A percentile compares a stretch with the other conserved stretches of the same genome.
Conservation (phyloP, 177 flowering plant genomes). For the Telopea speciosissima region DNA sequence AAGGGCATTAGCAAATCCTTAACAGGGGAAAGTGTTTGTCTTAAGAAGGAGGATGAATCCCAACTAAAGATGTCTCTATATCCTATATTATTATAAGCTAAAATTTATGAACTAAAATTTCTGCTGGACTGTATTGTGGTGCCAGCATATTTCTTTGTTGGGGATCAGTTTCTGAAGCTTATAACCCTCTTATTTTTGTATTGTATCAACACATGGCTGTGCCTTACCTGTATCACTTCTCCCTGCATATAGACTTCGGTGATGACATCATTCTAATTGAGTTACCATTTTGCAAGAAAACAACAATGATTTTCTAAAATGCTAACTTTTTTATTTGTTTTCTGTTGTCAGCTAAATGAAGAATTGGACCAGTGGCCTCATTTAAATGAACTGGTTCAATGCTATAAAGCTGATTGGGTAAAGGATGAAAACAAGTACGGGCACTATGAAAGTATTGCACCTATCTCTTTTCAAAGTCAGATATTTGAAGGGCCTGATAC, state of each 20-base stretch:
- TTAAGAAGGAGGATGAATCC: too few relatives aligned
- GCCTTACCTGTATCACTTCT: background rate
- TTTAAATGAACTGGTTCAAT: slow-evolving; percentile 81
- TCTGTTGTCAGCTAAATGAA: slow-evolving; percentile 61
- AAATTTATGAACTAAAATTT: too few relatives aligned
- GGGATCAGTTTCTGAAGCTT: background rate
- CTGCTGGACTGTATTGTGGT: too few relatives aligned
- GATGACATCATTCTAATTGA: background rate
- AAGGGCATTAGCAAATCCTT: too few relatives aligned
- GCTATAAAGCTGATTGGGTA: slow-evolving; percentile 90
- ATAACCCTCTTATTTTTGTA: background rate
- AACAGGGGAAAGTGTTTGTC: too few relatives aligned
- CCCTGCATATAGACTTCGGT: too few relatives aligned
- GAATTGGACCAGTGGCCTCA: slow-evolving; percentile 98
- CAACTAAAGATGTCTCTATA: too few relatives aligned
- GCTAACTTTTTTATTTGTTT: background rate
- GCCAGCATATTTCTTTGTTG: background rate
- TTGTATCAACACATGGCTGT: background rate
- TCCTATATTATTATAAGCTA: too few relatives aligned
- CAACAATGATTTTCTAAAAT: background rate
- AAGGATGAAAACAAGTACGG: slow-evolving; percentile 94
- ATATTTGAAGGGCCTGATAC: slow-evolving; percentile 97
- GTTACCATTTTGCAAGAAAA: background rate
- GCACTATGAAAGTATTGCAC: slow-evolving; percentile 63
- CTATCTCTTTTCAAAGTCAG: slow-evolving; percentile 60